These are phyloP conservation scores for Babesia bovis DNA, from an alignment of 169 alveolate species.

Conservation along the genomic window DNA sequence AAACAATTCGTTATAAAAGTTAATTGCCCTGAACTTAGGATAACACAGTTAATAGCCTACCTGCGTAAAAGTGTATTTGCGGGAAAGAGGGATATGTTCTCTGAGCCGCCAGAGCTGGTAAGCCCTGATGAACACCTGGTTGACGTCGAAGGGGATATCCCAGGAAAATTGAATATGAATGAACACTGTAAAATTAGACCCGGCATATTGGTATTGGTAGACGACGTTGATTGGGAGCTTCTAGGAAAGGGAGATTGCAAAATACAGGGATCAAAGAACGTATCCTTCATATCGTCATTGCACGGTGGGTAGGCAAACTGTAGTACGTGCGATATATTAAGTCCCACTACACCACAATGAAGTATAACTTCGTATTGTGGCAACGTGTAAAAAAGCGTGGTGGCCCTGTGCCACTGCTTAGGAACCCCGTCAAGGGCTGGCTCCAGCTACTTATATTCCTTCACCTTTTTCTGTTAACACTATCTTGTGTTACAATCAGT, in stretches of 20 bases:
- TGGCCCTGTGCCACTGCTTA: conserved; percentile 73
- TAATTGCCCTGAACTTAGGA: conserved; percentile 21
- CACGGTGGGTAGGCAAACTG: conserved; percentile 96
- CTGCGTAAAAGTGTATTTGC: conserved; percentile 68
- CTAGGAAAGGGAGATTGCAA: conserved; percentile 82
- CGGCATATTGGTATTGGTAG: conserved; percentile 91
- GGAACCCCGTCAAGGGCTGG: conserved; percentile 74
- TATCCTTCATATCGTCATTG: conserved; percentile 92
- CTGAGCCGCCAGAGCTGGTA: conserved; percentile 47
- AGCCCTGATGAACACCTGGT: conserved; percentile 30
- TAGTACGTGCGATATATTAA: too few relatives aligned
- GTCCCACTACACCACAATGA: neutral
- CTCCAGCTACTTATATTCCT: conserved; percentile 55
- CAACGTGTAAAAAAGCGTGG: conserved; percentile 65
- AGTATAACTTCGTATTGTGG: conserved; percentile 36
- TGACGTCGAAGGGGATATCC: conserved; percentile 57
- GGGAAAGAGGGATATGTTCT: conserved; percentile 69
- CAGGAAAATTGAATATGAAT: conserved; percentile 12
- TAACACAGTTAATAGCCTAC: conserved; percentile 69
- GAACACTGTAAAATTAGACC: conserved; percentile 76
- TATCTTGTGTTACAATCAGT: conserved; percentile 62
- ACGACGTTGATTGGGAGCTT: conserved; percentile 94
- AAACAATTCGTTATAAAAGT: conserved; percentile 20
- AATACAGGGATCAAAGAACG: conserved; percentile 79
- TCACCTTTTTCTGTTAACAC: conserved; percentile 53